Base-by-base conservation (phyloP, 371 early-diverging fungal genomes). In the Rhizopus stolonifer region DNA sequence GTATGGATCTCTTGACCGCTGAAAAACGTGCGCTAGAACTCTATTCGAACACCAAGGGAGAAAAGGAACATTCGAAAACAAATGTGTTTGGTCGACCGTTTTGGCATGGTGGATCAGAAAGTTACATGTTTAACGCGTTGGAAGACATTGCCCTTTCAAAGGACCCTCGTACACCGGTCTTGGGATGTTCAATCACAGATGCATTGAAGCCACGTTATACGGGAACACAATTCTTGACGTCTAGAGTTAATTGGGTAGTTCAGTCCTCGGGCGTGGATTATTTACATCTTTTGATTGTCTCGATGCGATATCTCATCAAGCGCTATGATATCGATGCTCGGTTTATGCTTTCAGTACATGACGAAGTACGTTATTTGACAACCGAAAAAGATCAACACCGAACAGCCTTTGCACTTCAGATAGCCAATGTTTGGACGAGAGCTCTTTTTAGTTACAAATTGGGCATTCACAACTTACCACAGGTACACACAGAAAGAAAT, bases 211-310 rank as follows among this genome's bases (percentile, higher is more conserved):
- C 91, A 4, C 60, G 68, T 44, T 70, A 84, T 26, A 85, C 89
- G 4, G 83, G 84, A 11, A 65, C 67, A 5, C 80, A 81, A 67
- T 96, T 83, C 60, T 72, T 92, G 72, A 93, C 95, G 0, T 92
- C 91, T 17, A 80, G 98, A 7, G 79, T 96, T 47, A 98, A 98
- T 66, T 98, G 99, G 99, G 95, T 90, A 1, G 98, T 98, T 0
- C 99, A 98, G 64, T 95, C 95, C n/a, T 94, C 94, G 0, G 99
- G 97, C 19, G 98, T 97, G n/a, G 98, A 98, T 61, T 98, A 98
- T 58, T 69, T 98, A 18, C 98, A 98, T 65, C 64, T 98, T 53
- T 75, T 98, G n/a, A 75, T 98, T 31, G 90, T 90, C 0, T 84
- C 93, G 18, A 93, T 96, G 93, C 66, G 82, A 21, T 92, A 96